These are phyloP conservation scores for Trichoderma sp. DNA, from an alignment of 2,329 filamentous ascomycete species.

Conservation along the genomic window DNA sequence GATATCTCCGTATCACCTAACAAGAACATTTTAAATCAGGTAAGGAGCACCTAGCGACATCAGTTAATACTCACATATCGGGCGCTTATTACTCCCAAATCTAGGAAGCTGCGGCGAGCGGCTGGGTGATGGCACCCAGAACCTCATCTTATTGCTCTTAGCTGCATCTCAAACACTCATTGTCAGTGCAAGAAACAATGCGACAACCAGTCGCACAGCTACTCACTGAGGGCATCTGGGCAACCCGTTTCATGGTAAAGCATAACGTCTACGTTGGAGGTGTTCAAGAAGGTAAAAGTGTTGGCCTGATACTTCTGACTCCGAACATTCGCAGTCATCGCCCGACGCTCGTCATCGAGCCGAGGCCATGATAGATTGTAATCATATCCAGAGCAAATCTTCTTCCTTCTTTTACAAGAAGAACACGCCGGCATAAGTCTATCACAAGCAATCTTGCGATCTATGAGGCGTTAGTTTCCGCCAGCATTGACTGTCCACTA, in stretches of 20 bases:
- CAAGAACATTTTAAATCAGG: neutral
- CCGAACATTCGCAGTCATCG: neutral
- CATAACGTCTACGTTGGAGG: neutral
- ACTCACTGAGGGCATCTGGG: neutral
- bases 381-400: slow-evolving; percentile 16
- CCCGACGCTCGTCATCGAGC: slow-evolving; percentile 1
- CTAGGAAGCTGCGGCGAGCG: slow-evolving; percentile 1
- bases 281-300: slow-evolving; percentile 5
- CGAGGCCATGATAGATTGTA: slow-evolving; percentile 18
- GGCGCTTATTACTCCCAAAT: neutral
- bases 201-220: too few relatives aligned
- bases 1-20: slow-evolving; percentile 4
- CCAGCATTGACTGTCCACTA: neutral
- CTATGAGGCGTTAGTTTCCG: neutral
- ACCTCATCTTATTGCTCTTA: neutral
- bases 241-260: neutral
- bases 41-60: neutral
- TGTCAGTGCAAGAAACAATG: neutral
- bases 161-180: neutral
- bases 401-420: slow-evolving; percentile 12
- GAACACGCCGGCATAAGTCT: slow-evolving; percentile 7
- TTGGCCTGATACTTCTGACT: neutral
- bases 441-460: slow-evolving; percentile 18
- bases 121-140: neutral
- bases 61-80: neutral